Base-by-base conservation (phyloP, 2,329 filamentous ascomycete species). In the Neonectria sp. region DNA sequence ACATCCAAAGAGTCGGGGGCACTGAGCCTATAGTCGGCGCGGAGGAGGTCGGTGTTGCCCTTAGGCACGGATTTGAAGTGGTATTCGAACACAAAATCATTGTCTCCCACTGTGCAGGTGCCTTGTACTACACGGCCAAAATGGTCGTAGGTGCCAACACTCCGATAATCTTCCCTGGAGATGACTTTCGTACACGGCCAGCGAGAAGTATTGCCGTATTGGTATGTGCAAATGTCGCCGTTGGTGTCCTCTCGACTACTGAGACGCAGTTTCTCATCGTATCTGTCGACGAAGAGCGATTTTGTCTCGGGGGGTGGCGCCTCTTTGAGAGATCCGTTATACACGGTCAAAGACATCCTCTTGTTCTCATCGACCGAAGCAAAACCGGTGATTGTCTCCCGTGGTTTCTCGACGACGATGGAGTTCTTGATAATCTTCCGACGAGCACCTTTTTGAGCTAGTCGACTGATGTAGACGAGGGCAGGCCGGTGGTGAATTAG, bases 81-180 rank as follows among this genome's bases (percentile, higher is more conserved):
- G 17, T 71, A 71, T 13, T 67, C 62, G 25, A 71, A 71, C 1
- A 33, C 57, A 31, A 67, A 65, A 8, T 69, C 58, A 9, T 37
- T 9, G 7, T 58, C 55, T 11, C 25, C 64, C 11, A 17, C 27
- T 6, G 49, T 60, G 33, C 46, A 58, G 2, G 60, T 71, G 37
- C 70, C 70, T 9, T 40, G 57, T 0, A 43, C 46, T 7, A 71
- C 51, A 17, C 70, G 65, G 17, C 70, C 70, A 24, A 69, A 43
- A 21, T 67, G 43, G 31, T 71, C 70, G 11, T 71, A 71, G 45
- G 65, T 65, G 15, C 70, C 70, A 12, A 64, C 55, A 8, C 53
- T 71, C 3, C n/a, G n/a, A 6, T 53, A n/a, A 3, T 51, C 63
- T 11, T 59, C 33, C 6, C 40, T 57, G 17, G 67, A 60, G 1